These are phyloP conservation scores for Histomonas meleagridis DNA, from an alignment of 208 protist genomes.

Conservation along the genomic window DNA sequence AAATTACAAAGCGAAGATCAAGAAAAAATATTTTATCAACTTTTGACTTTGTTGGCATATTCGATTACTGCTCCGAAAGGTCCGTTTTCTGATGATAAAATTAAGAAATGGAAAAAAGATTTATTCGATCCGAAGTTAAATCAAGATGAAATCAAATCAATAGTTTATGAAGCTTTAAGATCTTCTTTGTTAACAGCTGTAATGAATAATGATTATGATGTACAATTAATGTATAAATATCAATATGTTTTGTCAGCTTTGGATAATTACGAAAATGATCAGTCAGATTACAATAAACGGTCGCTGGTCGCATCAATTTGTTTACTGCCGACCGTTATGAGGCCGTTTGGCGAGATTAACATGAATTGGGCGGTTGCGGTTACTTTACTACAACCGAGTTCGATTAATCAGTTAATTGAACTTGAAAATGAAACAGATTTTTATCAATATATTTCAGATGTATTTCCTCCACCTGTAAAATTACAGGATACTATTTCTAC, in stretches of 20 bases:
- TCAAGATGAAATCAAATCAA: not conserved
- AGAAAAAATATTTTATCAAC: not conserved
- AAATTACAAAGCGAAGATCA: not conserved
- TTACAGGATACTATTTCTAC: too few species aligned
- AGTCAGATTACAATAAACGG: too few species aligned
- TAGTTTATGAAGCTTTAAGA: not conserved
- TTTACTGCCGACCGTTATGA: too few species aligned
- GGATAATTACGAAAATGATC: too few species aligned
- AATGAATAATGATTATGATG: not conserved
- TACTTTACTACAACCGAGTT: too few species aligned
- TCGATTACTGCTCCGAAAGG: not conserved
- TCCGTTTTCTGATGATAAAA: not conserved
- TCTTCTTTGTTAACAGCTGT: not conserved
- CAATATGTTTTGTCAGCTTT: not conserved
- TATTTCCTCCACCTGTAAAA: not conserved
- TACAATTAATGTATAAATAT: not conserved
- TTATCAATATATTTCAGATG: not conserved
- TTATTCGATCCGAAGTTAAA: not conserved
- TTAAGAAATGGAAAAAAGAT: not conserved
- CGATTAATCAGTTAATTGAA: too few species aligned
- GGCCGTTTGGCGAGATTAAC: too few species aligned
- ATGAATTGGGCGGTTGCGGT: too few species aligned
- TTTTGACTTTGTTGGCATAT: not conserved
- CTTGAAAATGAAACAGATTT: not conserved
- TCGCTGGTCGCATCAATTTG: too few species aligned